phyloP scores from a whole-genome alignment of 495 filamentous ascomycete species.

The Aspergillus indologenus region DNA sequence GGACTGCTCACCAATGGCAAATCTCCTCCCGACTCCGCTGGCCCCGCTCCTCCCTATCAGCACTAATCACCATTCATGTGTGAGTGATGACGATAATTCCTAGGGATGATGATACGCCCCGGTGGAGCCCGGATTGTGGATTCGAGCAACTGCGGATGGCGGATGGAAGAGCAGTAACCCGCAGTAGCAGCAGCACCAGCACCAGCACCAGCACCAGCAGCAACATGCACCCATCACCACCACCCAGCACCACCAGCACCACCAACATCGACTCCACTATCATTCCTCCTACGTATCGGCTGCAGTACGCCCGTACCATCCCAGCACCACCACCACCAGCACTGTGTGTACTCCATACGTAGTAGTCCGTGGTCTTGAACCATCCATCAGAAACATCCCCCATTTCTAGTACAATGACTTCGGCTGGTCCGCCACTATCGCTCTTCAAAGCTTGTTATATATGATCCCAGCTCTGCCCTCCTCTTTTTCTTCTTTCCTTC shows the following conservation, averaged over 20 bases:
- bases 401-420: neutral
- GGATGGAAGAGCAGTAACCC: conserved; percentile 15
- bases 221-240: too few species aligned
- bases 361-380: neutral
- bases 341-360: neutral
- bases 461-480: conserved; percentile 13
- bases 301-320: neutral
- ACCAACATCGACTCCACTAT: too few species aligned
- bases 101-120: conserved; percentile 35
- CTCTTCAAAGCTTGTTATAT: conserved; percentile 12
- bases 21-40: neutral
- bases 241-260: neutral
- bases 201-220: neutral
- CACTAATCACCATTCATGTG: conserved; percentile 6
- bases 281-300: neutral
- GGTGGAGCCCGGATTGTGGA: conserved; percentile 34
- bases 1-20: neutral
- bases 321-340: neutral
- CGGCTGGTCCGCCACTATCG: neutral
- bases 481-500: conserved; percentile 12
- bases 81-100: conserved; percentile 43
- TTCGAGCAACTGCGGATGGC: conserved; percentile 11
- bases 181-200: neutral
- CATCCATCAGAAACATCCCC: neutral
- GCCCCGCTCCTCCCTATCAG: neutral